A percentile compares a stretch with the other conserved stretches of the same genome.
Conservation (phyloP, 495 filamentous ascomycete species). For the Daldinia caldariorum region DNA sequence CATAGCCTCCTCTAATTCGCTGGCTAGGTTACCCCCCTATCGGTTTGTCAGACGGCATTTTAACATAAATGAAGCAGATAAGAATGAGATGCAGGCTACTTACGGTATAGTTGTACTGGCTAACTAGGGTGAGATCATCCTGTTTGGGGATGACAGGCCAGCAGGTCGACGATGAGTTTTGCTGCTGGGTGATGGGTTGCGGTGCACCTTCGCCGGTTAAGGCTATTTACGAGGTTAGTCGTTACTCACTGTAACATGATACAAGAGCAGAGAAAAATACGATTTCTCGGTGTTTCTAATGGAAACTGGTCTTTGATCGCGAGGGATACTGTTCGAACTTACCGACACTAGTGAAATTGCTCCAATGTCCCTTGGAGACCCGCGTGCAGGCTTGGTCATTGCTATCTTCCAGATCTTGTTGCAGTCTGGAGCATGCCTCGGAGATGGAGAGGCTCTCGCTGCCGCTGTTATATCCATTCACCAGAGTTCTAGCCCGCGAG, state of each 20-base stretch:
- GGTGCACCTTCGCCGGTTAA: constrained; percentile 29
- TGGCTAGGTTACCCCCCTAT: constrained; percentile 17
- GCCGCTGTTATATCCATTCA: constrained; percentile 3
- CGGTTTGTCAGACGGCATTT: constrained; percentile 6
- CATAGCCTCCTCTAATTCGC: constrained; percentile 15
- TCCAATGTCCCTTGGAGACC: constrained; percentile 25
- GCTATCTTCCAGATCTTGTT: constrained; percentile 19
- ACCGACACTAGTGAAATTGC: constrained; percentile 33
- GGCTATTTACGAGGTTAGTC: constrained; percentile 32
- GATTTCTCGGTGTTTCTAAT: not conserved
- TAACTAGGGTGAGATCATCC: constrained; percentile 31
- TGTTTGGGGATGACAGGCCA: constrained; percentile 45
- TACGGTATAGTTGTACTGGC: constrained; percentile 26
- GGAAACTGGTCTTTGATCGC: not conserved
- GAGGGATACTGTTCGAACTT: constrained; percentile 7
- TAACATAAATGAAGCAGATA: not conserved
- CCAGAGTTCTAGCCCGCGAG: constrained; percentile 9
- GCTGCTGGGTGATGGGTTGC: constrained; percentile 16
- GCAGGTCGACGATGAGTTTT: constrained; percentile 38
- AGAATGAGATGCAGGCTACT: not conserved
- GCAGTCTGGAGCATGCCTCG: constrained; percentile 28
- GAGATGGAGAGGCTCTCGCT: not conserved
- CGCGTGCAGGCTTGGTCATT: constrained; percentile 21
- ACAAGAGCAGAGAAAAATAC: not conserved
- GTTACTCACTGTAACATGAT: not conserved